Conservation (phyloP, 805 yeast genomes). For the Candida nemodendra region DNA sequence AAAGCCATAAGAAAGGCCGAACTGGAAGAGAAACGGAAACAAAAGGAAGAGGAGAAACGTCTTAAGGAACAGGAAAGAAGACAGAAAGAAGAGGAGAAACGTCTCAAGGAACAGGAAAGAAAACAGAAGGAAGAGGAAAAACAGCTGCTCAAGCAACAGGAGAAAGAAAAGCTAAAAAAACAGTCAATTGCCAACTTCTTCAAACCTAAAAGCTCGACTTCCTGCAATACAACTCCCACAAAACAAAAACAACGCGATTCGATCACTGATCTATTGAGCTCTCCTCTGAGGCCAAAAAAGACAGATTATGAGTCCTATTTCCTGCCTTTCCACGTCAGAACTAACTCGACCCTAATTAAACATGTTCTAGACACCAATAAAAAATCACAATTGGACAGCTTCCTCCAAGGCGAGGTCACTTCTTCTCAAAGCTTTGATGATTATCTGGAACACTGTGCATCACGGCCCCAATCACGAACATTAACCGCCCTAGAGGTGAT, state of each 20-base stretch:
- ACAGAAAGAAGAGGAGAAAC: slow-evolving; percentile 18
- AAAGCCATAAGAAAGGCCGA: slow-evolving; percentile 38
- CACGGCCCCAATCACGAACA: not conserved
- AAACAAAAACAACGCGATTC: not conserved
- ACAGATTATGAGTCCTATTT: slow-evolving; percentile 27
- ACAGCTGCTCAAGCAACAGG: slow-evolving; percentile 19
- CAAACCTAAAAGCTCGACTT: slow-evolving; percentile 19
- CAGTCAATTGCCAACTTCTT: slow-evolving; percentile 35
- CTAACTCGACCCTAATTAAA: slow-evolving; percentile 21
- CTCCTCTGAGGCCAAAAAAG: slow-evolving; percentile 2
- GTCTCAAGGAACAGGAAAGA: slow-evolving; percentile 18
- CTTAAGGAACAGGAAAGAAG: slow-evolving; percentile 17
- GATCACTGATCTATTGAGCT: not conserved
- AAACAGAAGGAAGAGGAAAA: slow-evolving; percentile 20
- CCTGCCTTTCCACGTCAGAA: slow-evolving; percentile 29
- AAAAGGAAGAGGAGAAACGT: slow-evolving; percentile 19
- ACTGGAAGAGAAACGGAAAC: slow-evolving; percentile 17
- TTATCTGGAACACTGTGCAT: slow-evolving; percentile 4
- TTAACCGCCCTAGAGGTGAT: slow-evolving; percentile 30
- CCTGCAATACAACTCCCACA: slow-evolving; percentile 1
- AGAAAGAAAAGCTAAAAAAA: slow-evolving; percentile 26
- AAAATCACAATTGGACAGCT: slow-evolving; percentile 12
- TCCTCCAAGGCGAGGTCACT: slow-evolving; percentile 15
- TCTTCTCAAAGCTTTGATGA: slow-evolving; percentile 11
- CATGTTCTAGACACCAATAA: slow-evolving; percentile 1